Evolutionary conservation across 2,329 filamentous ascomycete species (phyloP), one percentile per base, ranked within the genome.

Genomic region (Fusarium humuli): DNA sequence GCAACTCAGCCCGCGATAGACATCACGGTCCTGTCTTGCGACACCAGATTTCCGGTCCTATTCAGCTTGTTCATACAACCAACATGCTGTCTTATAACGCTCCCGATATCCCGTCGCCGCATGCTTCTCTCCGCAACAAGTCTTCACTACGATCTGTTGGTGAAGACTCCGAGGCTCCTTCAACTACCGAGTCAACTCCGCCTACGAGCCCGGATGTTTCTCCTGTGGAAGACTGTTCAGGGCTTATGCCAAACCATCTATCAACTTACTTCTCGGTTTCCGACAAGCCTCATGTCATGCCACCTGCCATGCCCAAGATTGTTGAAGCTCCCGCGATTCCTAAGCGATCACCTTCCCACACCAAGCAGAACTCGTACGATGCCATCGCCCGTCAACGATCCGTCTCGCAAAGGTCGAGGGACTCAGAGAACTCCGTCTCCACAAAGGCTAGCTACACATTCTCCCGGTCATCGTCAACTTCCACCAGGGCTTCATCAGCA

Each of bases 11-110:
- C 75, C 73, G 73, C 37, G 63, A 65, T 57, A 87, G 85, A 78
- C 83, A 79, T 65, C 77, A 78, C 61, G 49, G 49, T 22, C 74
- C 74, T 70, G 71, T 80, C 46, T 69, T 90, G 72, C 88, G 91
- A 63, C 80, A 86, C 78, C 91, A 94, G 83, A 99, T 99, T 78
- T 99, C 96, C 2, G 89, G 87, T 5, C 96, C 96, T 1, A 87
- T 97, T 56, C 91, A 94, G 80, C 87, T 99, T 69, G 85, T 98
- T 50, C 97, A 96, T 64, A 97, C 95, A 7, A 98, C 96, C 73
- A 99, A 98, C 81, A 94, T 97, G 88, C 90, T 98, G 57, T 94
- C 94, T 10, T 97, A 97, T 86, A 95, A 95, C 77, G 94, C 96
- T 12, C 95, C 95, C 53, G 92, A 98, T 77, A 90, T 98, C 67